phyloP scores from a whole-genome alignment of 768 basidiomycete genomes.

The Pulveroboletus sp. region DNA sequence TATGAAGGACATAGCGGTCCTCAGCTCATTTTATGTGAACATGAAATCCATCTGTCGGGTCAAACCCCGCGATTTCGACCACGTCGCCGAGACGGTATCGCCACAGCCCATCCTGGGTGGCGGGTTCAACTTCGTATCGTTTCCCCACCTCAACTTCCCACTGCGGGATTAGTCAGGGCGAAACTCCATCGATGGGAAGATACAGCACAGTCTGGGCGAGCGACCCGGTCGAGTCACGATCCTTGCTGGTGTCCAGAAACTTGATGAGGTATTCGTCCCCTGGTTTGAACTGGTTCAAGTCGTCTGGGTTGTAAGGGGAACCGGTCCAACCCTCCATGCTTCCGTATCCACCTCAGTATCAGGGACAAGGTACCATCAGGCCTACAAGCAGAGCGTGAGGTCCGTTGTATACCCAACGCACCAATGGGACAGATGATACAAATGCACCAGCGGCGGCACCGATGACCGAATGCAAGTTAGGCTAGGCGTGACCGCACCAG shows the following conservation, averaged over 20 bases:
- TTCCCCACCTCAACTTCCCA: conserved; percentile 12
- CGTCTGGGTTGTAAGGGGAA: conserved; percentile 1
- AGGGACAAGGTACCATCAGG: conserved; percentile 9
- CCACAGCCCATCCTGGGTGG: conserved; percentile 18
- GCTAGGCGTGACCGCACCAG: too few relatives aligned
- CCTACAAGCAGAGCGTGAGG: conserved; percentile 1
- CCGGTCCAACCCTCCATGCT: conserved; percentile 5
- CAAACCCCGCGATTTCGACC: background rate
- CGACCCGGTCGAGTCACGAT: background rate
- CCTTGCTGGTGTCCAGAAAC: conserved; percentile 10
- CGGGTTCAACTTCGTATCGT: conserved; percentile 17
- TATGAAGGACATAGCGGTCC: too few relatives aligned
- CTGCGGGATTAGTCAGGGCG: conserved; percentile 4
- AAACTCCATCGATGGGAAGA: background rate
- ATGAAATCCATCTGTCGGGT: too few relatives aligned
- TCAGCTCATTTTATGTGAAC: too few relatives aligned
- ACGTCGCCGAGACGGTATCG: conserved; percentile 19
- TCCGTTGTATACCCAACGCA: background rate
- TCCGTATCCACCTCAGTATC: background rate
- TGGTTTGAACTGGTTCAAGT: conserved; percentile 8
- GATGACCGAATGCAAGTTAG: too few relatives aligned
- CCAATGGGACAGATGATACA: conserved; percentile 6
- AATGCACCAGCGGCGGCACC: conserved; percentile 7
- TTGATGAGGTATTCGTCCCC: background rate
- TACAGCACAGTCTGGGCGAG: background rate